Evolutionary conservation across 208 protist species (phyloP).

Genomic region (Tetramitus jugosus): DNA sequence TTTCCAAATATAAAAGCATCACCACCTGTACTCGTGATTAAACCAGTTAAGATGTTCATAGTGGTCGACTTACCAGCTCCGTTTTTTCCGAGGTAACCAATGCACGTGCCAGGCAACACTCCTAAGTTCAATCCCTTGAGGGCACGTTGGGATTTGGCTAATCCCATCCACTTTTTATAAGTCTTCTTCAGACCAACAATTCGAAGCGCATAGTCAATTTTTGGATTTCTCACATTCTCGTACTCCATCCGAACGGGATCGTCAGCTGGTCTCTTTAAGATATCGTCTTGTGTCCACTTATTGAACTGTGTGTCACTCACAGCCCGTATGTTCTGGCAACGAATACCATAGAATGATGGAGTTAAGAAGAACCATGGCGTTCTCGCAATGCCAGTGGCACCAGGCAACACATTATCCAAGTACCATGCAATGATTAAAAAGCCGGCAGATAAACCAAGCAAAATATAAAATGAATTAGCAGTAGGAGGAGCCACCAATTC

Average conservation of each 20-base stretch:
- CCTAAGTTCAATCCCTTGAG: not conserved
- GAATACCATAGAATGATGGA: constrained; percentile 6
- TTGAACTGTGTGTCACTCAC: not conserved
- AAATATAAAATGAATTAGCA: not conserved
- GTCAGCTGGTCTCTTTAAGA: not conserved
- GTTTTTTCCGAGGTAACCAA: not conserved
- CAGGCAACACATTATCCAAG: not conserved
- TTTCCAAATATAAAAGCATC: constrained; percentile 15
- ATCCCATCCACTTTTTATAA: not conserved
- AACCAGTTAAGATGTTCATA: constrained; percentile 40
- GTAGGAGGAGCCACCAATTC: not conserved
- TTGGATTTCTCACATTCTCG: not conserved
- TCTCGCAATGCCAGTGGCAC: not conserved
- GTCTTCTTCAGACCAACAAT: not conserved
- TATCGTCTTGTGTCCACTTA: no score
- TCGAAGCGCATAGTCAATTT: not conserved
- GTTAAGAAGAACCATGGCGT: not conserved
- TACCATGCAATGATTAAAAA: constrained; percentile 10
- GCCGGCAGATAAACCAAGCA: not conserved
- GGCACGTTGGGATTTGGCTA: not conserved
- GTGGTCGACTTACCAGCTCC: constrained; percentile 44
- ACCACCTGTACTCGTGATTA: constrained; percentile 13
- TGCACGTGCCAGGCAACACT: not conserved
- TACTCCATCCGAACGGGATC: not conserved
- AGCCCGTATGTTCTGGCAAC: not conserved